Conservation (phyloP, 768 basidiomycete genomes). For the Tremella yokohamensis region DNA sequence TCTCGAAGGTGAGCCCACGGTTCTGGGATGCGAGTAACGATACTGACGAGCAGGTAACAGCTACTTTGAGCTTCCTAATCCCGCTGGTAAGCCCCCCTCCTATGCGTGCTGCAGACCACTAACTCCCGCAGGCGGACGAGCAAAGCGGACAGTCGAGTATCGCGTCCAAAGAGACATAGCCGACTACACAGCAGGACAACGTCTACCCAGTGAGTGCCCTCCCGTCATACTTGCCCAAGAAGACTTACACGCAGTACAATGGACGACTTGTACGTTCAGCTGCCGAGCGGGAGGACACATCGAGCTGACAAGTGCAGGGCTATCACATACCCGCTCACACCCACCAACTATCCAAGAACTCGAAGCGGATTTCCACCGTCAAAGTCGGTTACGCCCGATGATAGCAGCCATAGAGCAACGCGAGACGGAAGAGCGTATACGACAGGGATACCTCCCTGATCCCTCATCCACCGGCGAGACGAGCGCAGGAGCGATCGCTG, state of each 20-base stretch:
- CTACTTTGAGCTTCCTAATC: slow-evolving; percentile 36
- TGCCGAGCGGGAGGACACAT: neutral
- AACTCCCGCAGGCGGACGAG: slow-evolving; percentile 25
- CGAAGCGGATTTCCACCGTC: slow-evolving; percentile 24
- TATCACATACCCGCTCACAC: slow-evolving; percentile 39
- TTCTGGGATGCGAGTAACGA: neutral
- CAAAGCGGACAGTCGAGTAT: slow-evolving; percentile 41
- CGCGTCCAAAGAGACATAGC: slow-evolving; percentile 29
- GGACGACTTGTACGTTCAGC: slow-evolving; percentile 35
- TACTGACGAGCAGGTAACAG: slow-evolving; percentile 29
- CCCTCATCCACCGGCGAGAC: neutral
- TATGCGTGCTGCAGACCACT: neutral
- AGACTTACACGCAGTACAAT: slow-evolving; percentile 34
- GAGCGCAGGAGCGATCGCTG: neutral
- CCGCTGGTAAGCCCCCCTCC: slow-evolving; percentile 17
- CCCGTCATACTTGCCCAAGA: neutral
- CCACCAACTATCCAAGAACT: slow-evolving; percentile 37
- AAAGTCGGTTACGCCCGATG: slow-evolving; percentile 22
- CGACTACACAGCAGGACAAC: slow-evolving; percentile 34
- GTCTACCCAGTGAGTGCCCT: slow-evolving; percentile 33
- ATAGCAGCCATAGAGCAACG: slow-evolving; percentile 39
- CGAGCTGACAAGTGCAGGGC: slow-evolving; percentile 25
- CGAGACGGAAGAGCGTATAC: slow-evolving; percentile 39
- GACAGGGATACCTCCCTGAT: slow-evolving; percentile 39
- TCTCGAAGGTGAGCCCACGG: slow-evolving; percentile 29